Base-by-base conservation (phyloP, 495 filamentous ascomycete genomes). In the Daldinia vernicosa region DNA sequence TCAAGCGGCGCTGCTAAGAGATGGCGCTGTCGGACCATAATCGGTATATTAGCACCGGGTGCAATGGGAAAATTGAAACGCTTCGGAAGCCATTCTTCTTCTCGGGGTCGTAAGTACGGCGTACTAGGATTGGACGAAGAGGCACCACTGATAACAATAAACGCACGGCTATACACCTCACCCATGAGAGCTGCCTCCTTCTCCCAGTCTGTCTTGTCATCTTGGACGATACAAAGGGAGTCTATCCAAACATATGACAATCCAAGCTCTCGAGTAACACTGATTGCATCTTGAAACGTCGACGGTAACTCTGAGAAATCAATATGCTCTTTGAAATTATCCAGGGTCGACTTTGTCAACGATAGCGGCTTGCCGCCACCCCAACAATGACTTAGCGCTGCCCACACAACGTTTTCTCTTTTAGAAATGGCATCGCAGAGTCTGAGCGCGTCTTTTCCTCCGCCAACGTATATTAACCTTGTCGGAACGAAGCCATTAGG, bases 131-230 rank as follows among this genome's bases (percentile, higher is more conserved):
- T 47, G 0, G 43, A 19, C 19, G 43, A 47, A 24, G 43, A 47
- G 43, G 43, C 43, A 1, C 43, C 43, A 22, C 43, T 47, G 3
- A 47, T 47, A 12, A 47, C 43, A 12, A 47, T 47, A 24, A 47
- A 47, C n/a, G 43, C 43, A 8, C 43, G 70, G 40, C 43, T 58
- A 39, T 76, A 78, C 9, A 78, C 67, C 11, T 60, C 11, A 2
- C 61, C 57, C 81, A 83, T 83, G 6, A 60, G 54, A 7, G 71
- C 69, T n/a, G 80, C 75, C 58, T 83, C 79, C 35, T 58, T 62
- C 39, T 76, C 52, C 81, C 81, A 83, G 39, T 83, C 81, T 26
- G 66, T 61, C 32, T 37, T 54, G 39, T 74, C 70, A 45, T 80
- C 77, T 62, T 79, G 76, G 30, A 77, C 22, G 27, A 79, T 79